Evolutionary conservation across 805 yeast species (phyloP), one percentile per base, ranked within the genome.

Genomic region (Barnettozyma siamensis): DNA sequence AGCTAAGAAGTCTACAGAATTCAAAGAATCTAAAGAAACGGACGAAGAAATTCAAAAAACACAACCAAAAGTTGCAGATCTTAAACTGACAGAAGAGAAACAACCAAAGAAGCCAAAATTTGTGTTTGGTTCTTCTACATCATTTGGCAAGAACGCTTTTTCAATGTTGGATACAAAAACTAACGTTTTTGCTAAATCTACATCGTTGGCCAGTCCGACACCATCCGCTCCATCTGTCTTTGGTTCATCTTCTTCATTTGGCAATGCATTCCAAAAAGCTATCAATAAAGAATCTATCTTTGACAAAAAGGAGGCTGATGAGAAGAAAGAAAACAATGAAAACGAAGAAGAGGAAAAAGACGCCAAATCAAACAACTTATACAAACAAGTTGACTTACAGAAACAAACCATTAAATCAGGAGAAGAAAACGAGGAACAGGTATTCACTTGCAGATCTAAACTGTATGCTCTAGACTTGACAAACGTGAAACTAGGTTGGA

Each of bases 401-500:
- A 78, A 73, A 52, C 77, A 76, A 48, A 74, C 73, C 4, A 65
- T 80, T 10, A 72, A 78, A 43, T 88, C 98, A 0, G 99, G 98
- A 1, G 99, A 93, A 61, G 99, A 93, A 60, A 70, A 77, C 42
- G 99, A 93, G 58, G 69, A 68, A 27, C 75, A 84, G 0, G 57
- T 81, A 7, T 86, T 76, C 59, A 76, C 77, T 33, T 73, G 83
- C 30, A 79, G 83, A 36, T 87, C 94, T 4, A 87, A 89, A 56
- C 65, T 93, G 21, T 93, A 89, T 58, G 79, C 76, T 24, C 65
- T 87, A 51, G 84, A 85, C 53, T 66, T 89, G 24, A 66, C 80
- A 0, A 73, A 78, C 29, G 69, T 83, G 4, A 59, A 73, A 8
- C 78, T 73, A 15, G 96, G 96, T 2, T 93, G 99, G 99, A 93